phyloP scores from a whole-genome alignment of 257 asterid species.

The Nemophila menziesii region DNA sequence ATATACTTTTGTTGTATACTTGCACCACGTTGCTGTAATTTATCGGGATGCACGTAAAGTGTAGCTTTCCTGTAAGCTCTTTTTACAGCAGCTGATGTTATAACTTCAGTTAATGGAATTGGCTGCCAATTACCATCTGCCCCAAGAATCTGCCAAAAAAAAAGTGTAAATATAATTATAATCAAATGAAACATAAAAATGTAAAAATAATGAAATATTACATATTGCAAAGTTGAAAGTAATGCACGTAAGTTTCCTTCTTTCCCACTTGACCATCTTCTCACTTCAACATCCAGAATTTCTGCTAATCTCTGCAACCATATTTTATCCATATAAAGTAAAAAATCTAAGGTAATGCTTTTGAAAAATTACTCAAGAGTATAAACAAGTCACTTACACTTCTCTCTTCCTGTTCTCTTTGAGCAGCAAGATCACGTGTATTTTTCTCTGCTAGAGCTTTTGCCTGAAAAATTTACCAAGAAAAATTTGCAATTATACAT shows the following conservation, averaged over 20 bases:
- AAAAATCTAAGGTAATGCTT: slow-evolving; percentile 10
- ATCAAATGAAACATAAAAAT: background rate
- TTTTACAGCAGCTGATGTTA: slow-evolving; percentile 77
- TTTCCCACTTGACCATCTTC: slow-evolving; percentile 90
- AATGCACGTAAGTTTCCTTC: slow-evolving; percentile 88
- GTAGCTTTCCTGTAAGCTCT: slow-evolving; percentile 89
- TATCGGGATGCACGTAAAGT: slow-evolving; percentile 91
- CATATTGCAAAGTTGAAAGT: slow-evolving; percentile 92
- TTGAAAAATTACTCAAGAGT: slow-evolving; percentile 14
- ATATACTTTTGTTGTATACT: slow-evolving; percentile 78
- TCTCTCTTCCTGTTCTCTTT: slow-evolving; percentile 81
- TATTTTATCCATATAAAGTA: slow-evolving; percentile 20
- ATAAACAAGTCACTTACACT: slow-evolving; percentile 40
- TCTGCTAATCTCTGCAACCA: slow-evolving; percentile 75
- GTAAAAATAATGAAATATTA: slow-evolving; percentile 22
- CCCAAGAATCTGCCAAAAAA: slow-evolving; percentile 69
- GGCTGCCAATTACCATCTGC: slow-evolving; percentile 93
- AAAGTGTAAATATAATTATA: background rate
- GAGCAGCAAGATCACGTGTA: slow-evolving; percentile 81
- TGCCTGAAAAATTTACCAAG: slow-evolving; percentile 46
- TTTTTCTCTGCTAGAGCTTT: slow-evolving; percentile 94
- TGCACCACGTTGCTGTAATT: slow-evolving; percentile 95
- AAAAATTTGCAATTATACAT: slow-evolving; percentile 3
- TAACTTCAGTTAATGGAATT: slow-evolving; percentile 72
- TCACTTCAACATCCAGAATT: slow-evolving; percentile 74